A percentile compares a stretch with the other conserved stretches of the same genome.
These are phyloP conservation scores for Dacryopinax spathularia DNA, from an alignment of 768 basidiomycete species.

Conservation along the genomic window DNA sequence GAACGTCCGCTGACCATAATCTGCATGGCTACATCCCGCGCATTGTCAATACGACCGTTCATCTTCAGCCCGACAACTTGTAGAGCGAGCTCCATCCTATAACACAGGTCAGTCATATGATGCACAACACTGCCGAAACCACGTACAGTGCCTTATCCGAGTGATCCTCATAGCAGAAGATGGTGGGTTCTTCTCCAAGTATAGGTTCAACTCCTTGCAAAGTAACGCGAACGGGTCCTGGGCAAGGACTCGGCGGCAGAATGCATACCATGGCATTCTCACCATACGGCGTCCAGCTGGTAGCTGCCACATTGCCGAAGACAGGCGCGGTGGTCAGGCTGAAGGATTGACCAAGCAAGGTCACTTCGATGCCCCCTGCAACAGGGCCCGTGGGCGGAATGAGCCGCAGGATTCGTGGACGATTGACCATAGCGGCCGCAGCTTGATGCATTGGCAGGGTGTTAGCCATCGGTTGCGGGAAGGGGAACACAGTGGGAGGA, in stretches of 20 bases:
- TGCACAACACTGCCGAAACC: slow-evolving; percentile 11
- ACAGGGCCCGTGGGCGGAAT: slow-evolving; percentile 78
- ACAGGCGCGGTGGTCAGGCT: slow-evolving; percentile 42
- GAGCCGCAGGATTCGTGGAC: slow-evolving; percentile 68
- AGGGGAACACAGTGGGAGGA: slow-evolving; percentile 25
- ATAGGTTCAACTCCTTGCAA: slow-evolving; percentile 52
- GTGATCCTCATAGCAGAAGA: slow-evolving; percentile 86
- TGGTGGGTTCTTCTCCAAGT: slow-evolving; percentile 33
- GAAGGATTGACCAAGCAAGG: slow-evolving; percentile 81
- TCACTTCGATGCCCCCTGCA: slow-evolving; percentile 87
- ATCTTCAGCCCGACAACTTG: slow-evolving; percentile 93
- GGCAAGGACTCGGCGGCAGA: slow-evolving; percentile 62
- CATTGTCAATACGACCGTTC: slow-evolving; percentile 89
- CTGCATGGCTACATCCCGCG: slow-evolving; percentile 82
- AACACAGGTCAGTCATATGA: slow-evolving; percentile 10
- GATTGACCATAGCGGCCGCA: slow-evolving; percentile 2
- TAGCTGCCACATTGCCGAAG: slow-evolving; percentile 72
- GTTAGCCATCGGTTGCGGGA: slow-evolving; percentile 37
- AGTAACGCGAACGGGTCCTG: slow-evolving; percentile 83
- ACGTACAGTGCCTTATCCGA: slow-evolving; percentile 77
- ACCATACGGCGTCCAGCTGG: slow-evolving; percentile 80
- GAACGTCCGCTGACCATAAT: slow-evolving; percentile 56
- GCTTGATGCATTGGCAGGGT: slow-evolving; percentile 11
- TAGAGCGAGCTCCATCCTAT: slow-evolving; percentile 85
- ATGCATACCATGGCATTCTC: slow-evolving; percentile 86